These are phyloP conservation scores for Daphne laureola DNA, from an alignment of 441 rosid genomes.

Conservation along the genomic window DNA sequence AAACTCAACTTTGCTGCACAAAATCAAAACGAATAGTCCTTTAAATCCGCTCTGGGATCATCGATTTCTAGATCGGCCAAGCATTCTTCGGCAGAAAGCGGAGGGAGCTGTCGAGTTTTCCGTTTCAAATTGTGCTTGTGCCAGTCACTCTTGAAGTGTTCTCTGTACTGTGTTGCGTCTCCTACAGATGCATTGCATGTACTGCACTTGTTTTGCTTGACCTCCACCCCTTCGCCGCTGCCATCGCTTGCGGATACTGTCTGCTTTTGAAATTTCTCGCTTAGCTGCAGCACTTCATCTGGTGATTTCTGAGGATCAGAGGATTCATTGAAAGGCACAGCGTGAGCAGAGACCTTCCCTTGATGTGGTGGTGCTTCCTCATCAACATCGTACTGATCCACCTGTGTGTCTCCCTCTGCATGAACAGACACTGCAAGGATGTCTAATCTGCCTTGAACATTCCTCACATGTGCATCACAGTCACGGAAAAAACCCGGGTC, in stretches of 20 bases:
- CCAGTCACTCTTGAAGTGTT: conserved; percentile 91
- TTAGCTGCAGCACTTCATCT: conserved; percentile 36
- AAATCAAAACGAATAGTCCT: conserved; percentile 81
- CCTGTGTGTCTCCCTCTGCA: conserved; percentile 79
- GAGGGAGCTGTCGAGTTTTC: conserved; percentile 71
- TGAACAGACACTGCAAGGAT: conserved; percentile 85
- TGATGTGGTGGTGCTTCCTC: conserved; percentile 42
- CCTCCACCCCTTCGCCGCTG: conserved; percentile 29
- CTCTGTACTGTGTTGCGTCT: conserved; percentile 73
- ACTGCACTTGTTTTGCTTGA: conserved; percentile 69
- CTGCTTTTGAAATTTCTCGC: conserved; percentile 59
- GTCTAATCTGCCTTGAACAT: conserved; percentile 77
- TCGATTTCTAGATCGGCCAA: conserved; percentile 55
- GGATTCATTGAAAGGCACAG: conserved; percentile 11
- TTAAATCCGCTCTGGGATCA: conserved; percentile 60
- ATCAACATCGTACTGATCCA: conserved; percentile 59
- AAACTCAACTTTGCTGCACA: not conserved
- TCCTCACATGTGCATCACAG: conserved; percentile 74
- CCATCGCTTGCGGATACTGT: conserved; percentile 29
- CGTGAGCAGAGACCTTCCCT: conserved; percentile 9
- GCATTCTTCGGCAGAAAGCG: conserved; percentile 76
- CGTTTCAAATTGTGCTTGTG: conserved; percentile 90
- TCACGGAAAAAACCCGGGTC: conserved; percentile 80
- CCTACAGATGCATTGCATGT: conserved; percentile 74
- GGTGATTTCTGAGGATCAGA: conserved; percentile 27